phyloP scores from a whole-genome alignment of 208 protist genomes.

The Tritrichomonas musculus region DNA sequence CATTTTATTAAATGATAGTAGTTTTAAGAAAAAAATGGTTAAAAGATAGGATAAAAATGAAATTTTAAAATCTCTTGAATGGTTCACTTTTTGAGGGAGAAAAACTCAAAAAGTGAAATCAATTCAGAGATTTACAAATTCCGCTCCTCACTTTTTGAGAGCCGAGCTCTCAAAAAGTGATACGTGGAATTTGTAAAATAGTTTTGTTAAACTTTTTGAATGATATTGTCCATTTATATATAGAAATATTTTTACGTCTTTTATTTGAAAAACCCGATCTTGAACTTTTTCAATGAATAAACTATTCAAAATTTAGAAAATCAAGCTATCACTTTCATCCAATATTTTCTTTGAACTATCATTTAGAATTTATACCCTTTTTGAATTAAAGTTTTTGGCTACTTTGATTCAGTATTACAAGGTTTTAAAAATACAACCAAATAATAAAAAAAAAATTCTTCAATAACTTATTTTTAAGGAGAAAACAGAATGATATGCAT shows the following conservation, averaged over 20 bases:
- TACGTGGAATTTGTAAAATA: no score
- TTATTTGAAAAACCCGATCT: not conserved
- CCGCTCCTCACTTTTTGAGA: no score
- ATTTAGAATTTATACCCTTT: not conserved
- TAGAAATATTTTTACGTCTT: not conserved
- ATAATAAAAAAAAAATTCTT: not conserved
- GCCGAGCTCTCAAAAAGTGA: no score
- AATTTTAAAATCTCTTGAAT: not conserved
- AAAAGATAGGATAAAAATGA: not conserved
- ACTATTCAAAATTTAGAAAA: no score
- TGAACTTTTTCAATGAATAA: no score
- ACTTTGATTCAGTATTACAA: not conserved
- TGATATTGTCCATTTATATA: not conserved
- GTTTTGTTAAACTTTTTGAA: not conserved
- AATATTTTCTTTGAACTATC: not conserved
- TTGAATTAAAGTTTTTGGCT: not conserved
- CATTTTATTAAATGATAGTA: not conserved
- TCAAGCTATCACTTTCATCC: not conserved
- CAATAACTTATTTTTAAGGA: no score
- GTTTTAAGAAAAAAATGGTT: not conserved
- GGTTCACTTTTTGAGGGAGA: not conserved
- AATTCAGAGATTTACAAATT: no score
- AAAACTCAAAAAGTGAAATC: no score
- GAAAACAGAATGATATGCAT: no score
- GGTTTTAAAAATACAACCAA: no score